Evolutionary conservation across 2,329 filamentous ascomycete genomes (phyloP), one percentile per base, ranked within the genome.

Genomic region (Fusarium duplospermum): DNA sequence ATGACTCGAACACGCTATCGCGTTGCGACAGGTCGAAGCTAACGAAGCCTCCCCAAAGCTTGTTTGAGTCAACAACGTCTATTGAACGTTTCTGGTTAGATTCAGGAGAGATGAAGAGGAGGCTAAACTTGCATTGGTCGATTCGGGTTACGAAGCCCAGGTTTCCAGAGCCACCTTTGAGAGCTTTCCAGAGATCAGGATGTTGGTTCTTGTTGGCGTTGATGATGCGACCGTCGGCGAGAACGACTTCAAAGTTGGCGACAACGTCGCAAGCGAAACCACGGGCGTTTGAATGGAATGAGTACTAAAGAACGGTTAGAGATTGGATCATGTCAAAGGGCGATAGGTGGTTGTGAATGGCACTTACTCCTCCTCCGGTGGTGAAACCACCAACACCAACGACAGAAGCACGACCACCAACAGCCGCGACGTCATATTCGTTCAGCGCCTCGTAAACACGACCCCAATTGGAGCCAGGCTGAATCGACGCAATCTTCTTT

Each of bases 81-180:
- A n/a, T 20, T 3, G n/a, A 14, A n/a, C 24, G 24, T 16, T 14
- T n/a, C 8, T 11, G 3, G 47, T 70, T 50, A 71, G 54, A 16
- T 5, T 27, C 9, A 47, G 42, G 22, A 18, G 45, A 16, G 4
- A 31, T 13, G 14, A 14, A 38, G 13, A 5, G 5, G 7, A 16
- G 13, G 16, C 10, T 14, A 9, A 18, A 24, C 47, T 59, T 66
- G 69, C 68, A 57, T 38, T 74, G 66, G 33, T 81, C 78, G 8
- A 79, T 61, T 13, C 76, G 71, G 16, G 84, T 81, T 20, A 82
- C 78, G 62, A 84, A 79, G n/a, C 84, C 86, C 52, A 86, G 83
- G 75, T 87, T 88, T 50, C 81, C 83, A 5, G 82, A 82, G n/a
- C 87, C 86, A 8, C 86, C 87, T 64, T 85, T 84, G 2, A 87